Base-by-base conservation (phyloP, 2,329 filamentous ascomycete genomes). In the Parafenestella ontariensis region DNA sequence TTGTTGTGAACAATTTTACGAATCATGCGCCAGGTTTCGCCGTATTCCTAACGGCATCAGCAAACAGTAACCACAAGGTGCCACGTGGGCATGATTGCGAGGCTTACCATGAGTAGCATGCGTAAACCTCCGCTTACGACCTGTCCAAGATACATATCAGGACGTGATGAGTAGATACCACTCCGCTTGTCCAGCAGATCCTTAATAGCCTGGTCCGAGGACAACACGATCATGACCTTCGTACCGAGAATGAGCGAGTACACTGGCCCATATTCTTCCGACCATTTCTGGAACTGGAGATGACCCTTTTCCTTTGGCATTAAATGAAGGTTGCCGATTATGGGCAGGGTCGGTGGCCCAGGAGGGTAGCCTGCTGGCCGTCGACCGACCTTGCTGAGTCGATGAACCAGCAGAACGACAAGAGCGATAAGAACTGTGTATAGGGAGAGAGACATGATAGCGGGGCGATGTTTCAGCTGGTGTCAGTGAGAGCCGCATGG, bases 171-270 rank as follows among this genome's bases (percentile, higher is more conserved):
- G 65, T 85, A 85, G 13, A 82, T 82, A 13, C 57, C 67, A 40
- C 81, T 80, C 33, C 78, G 71, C 54, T 81, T 80, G 49, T 85
- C 83, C 2, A 85, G 55, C 3, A 85, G 62, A 6, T 85, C 82
- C 46, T 81, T 83, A 28, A 85, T 76, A 0, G 76, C 77, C 46
- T 74, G 55, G 24, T 79, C 77, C 0, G 76, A 78, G 0, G 75
- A 79, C 0, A 85, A 66, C 0, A 85, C 78, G 15, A 85, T 71
- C 59, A 83, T 67, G 5, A 74, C 70, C 36, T 79, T 76, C 0
- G 79, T 79, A 0, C 83, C 83, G 0, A 84, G 69, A 1, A 83
- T 81, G 2, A 85, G 69, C 0, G 77, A 81, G 62, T 82, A 85
- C 0, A 85, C 64, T 0, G 82, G 81, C 71, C 65, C 79, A 42